Percentiles rank a stretch among this genome's conserved stretches.
phyloP scores from a whole-genome alignment of 495 filamentous ascomycete genomes.

The Umbilicaria muhlenbergii region DNA sequence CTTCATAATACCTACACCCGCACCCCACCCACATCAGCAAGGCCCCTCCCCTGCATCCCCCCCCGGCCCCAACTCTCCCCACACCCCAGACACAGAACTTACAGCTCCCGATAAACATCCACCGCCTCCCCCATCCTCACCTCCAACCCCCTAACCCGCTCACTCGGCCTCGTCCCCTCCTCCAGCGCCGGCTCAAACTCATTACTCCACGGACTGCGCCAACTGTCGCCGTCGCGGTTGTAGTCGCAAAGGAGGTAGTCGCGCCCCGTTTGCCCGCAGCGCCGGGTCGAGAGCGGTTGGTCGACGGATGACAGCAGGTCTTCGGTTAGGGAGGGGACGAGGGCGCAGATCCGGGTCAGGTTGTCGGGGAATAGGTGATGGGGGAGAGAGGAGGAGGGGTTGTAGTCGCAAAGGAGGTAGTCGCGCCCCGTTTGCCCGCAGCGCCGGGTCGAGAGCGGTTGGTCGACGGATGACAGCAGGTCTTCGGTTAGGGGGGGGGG shows the following conservation, averaged over 20 bases:
- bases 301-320: constrained; percentile 96
- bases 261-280: constrained; percentile 73
- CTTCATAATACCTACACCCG: constrained; percentile 66
- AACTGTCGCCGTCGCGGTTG: constrained; percentile 96
- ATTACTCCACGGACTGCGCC: constrained; percentile 94
- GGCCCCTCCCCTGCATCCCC: neutral
- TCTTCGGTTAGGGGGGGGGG: constrained; percentile 27
- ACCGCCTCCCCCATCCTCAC: constrained; percentile 87
- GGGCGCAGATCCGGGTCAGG: constrained; percentile 66
- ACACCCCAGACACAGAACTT: constrained; percentile 19
- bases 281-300: constrained; percentile 75
- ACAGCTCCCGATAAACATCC: constrained; percentile 87
- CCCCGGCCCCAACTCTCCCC: neutral
- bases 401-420: constrained; percentile 98
- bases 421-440: constrained; percentile 82
- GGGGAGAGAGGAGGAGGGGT: constrained; percentile 92
- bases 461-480: constrained; percentile 94
- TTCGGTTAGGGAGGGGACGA: constrained; percentile 86
- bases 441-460: constrained; percentile 72
- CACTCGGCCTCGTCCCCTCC: constrained; percentile 52
- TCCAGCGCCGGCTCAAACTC: constrained; percentile 79
- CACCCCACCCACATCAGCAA: neutral
- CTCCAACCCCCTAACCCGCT: constrained; percentile 85
- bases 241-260: constrained; percentile 99
- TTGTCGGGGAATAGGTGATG: constrained; percentile 70